Percentiles rank a stretch among this genome's conserved stretches.
Evolutionary conservation across 768 basidiomycete species (phyloP).

Genomic region (Myochromella boudieri): DNA sequence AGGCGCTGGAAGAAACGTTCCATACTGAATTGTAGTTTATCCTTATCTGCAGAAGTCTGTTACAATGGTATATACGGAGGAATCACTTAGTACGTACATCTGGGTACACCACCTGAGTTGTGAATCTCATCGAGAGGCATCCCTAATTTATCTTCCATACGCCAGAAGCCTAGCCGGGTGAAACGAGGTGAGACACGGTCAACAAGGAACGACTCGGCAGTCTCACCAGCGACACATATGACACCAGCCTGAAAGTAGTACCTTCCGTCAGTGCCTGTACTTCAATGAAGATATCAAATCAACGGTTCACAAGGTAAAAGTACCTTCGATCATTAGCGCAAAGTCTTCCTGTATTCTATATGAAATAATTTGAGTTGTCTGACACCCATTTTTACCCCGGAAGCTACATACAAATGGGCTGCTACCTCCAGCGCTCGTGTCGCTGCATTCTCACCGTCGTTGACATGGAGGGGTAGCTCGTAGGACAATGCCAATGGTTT

Average conservation of each 20-base stretch:
- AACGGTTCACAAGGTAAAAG: constrained; percentile 7
- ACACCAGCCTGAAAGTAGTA: constrained; percentile 78
- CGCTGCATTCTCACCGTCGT: constrained; percentile 33
- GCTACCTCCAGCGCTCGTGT: constrained; percentile 63
- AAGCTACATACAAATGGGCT: constrained; percentile 52
- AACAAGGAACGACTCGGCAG: not conserved
- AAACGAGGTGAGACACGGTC: not conserved
- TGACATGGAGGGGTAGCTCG: constrained; percentile 41
- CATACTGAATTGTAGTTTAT: constrained; percentile 63
- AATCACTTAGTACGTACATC: constrained; percentile 47
- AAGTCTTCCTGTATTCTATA: constrained; percentile 56
- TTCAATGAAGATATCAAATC: not conserved
- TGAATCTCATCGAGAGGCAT: constrained; percentile 73
- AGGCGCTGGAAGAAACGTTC: constrained; percentile 71
- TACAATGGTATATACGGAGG: not conserved
- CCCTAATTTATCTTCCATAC: constrained; percentile 75
- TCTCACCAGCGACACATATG: constrained; percentile 60
- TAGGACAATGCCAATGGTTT: constrained; percentile 47
- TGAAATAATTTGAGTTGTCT: not conserved
- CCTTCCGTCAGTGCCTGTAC: constrained; percentile 58
- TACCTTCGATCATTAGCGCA: constrained; percentile 62
- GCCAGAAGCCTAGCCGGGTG: constrained; percentile 61
- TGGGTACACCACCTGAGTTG: constrained; percentile 65
- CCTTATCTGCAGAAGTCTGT: constrained; percentile 40
- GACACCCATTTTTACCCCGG: not conserved